Conservation (phyloP, 805 yeast genomes). For the Candida qinlingensis region DNA sequence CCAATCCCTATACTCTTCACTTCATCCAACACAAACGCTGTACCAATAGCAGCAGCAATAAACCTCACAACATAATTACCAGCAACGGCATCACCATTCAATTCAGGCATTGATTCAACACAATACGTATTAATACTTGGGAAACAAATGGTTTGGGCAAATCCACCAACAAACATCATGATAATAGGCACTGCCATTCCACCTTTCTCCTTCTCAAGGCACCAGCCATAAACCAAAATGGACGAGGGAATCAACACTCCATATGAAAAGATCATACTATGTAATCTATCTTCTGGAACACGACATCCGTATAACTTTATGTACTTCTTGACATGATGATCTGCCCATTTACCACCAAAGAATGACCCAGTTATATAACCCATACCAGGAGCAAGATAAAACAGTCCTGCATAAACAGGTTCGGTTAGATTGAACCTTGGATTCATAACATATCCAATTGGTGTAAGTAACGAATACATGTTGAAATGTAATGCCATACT, state of each 20-base stretch:
- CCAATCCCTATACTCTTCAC: conserved; percentile 49
- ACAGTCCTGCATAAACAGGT: conserved; percentile 47
- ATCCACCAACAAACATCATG: conserved; percentile 41
- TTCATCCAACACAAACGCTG: conserved; percentile 43
- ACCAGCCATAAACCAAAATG: conserved; percentile 50
- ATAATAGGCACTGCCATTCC: conserved; percentile 52
- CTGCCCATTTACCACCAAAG: conserved; percentile 50
- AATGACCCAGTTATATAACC: conserved; percentile 46
- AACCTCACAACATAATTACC: conserved; percentile 48
- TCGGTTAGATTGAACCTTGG: conserved; percentile 45
- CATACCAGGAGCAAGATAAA: conserved; percentile 51
- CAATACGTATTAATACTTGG: conserved; percentile 54
- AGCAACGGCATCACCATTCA: conserved; percentile 51
- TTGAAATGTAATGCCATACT: conserved; percentile 38
- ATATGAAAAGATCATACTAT: conserved; percentile 33
- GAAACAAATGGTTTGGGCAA: conserved; percentile 46
- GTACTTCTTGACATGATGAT: conserved; percentile 39
- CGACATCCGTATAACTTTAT: conserved; percentile 33
- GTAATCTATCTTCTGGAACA: conserved; percentile 48
- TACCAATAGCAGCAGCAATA: conserved; percentile 45
- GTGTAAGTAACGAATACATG: conserved; percentile 49
- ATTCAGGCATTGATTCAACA: conserved; percentile 50
- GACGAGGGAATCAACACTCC: conserved; percentile 40
- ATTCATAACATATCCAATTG: conserved; percentile 49
- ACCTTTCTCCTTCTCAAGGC: conserved; percentile 41